A percentile compares a stretch with the other conserved stretches of the same genome.
These are phyloP conservation scores for Chaetomium sp. DNA, from an alignment of 2,329 filamentous ascomycete species.

Conservation along the genomic window DNA sequence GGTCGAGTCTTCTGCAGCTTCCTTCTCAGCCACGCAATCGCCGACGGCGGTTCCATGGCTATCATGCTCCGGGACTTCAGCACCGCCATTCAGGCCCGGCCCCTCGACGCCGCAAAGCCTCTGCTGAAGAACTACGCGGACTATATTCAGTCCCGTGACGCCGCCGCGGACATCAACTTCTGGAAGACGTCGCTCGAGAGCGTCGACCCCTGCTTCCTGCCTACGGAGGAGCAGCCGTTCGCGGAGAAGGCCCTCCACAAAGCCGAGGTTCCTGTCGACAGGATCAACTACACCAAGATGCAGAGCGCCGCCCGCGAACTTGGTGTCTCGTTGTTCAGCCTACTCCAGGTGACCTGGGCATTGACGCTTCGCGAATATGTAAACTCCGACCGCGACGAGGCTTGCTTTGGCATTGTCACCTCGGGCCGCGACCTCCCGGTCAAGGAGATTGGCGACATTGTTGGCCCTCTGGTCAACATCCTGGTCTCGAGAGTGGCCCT, in stretches of 20 bases:
- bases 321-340: conserved; percentile 18
- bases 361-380: conserved; percentile 20
- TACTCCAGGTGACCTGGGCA: conserved; percentile 23
- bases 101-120: neutral
- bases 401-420: conserved; percentile 23
- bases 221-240: neutral
- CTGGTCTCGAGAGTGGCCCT: conserved; percentile 17
- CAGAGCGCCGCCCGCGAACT: conserved; percentile 10
- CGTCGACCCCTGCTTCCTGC: conserved; percentile 20
- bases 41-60: conserved; percentile 20
- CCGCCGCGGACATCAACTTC: conserved; percentile 12
- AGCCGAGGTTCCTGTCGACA: conserved; percentile 5
- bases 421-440: conserved; percentile 23
- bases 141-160: conserved; percentile 17
- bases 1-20: conserved; percentile 22
- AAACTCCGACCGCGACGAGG: conserved; percentile 19
- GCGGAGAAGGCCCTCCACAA: conserved; percentile 4
- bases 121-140: conserved; percentile 20
- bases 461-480: conserved; percentile 25
- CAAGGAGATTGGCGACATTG: conserved; percentile 14
- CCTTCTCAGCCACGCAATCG: conserved; percentile 19
- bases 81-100: conserved; percentile 10
- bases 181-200: conserved; percentile 22
- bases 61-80: conserved; percentile 21
- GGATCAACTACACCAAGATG: conserved; percentile 16